These are phyloP conservation scores for Solanum piurae DNA, from an alignment of 257 asterid species.

Conservation along the genomic window DNA sequence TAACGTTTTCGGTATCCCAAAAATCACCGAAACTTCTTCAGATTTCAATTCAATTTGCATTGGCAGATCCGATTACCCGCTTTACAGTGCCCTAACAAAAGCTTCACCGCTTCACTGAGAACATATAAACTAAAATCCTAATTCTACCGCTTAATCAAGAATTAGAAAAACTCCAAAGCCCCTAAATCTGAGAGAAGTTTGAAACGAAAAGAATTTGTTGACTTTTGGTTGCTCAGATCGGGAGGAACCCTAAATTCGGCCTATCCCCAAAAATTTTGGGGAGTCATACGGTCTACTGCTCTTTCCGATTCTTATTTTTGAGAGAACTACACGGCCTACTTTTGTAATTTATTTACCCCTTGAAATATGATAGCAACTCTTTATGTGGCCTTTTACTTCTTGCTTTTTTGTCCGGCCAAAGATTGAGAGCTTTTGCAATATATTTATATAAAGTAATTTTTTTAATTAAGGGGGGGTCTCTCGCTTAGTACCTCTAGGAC, in stretches of 20 bases:
- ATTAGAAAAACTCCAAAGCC: neutral
- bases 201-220: neutral
- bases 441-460: no score
- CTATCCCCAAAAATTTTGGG: neutral
- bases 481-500: neutral
- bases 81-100: neutral
- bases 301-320: neutral
- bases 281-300: neutral
- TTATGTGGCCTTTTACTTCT: neutral
- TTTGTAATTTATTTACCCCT: neutral
- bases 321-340: neutral
- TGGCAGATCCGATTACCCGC: constrained; percentile 17
- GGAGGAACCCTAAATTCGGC: neutral
- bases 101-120: neutral
- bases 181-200: neutral
- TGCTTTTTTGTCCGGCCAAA: neutral
- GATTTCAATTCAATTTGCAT: constrained; percentile 37
- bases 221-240: neutral
- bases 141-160: neutral
- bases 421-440: neutral
- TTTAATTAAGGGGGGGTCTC: no score
- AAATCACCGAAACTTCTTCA: constrained; percentile 30
- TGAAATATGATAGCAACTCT: neutral
- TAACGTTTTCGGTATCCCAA: constrained; percentile 39
- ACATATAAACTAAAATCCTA: neutral